Evolutionary conservation across 257 asterid species (phyloP), one percentile per base, ranked within the genome.

Genomic region (Marsdenia floribunda): DNA sequence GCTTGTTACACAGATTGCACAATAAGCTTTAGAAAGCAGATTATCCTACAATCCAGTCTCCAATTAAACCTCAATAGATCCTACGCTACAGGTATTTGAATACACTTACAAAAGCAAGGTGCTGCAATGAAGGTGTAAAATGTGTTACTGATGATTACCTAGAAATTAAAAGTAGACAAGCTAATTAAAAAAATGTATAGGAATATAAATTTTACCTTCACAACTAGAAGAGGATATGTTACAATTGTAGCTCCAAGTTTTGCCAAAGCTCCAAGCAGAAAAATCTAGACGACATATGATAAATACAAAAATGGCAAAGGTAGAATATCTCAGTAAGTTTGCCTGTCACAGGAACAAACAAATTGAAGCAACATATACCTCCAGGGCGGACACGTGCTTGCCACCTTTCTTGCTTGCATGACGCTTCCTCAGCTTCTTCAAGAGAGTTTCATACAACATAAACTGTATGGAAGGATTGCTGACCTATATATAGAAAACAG

Each of bases 241-340:
- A 87, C 85, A 53, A 95, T 89, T n/a, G 99, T 95, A 53, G 98
- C 99, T 76, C 99, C 99, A 77, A 95, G 96, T 88, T 95, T 95
- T 71, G 99, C 99, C 86, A 92, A 72, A 72, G 99, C 99, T 84
- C 99, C 99, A 49, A 95, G 93, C 84, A 95, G 80, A 82, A 95
- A 95, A 84, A 92, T 85, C 99, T 95, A 76, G 59, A 22, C 50
- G 14, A 24, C 59, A 67, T 3, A 26, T 58, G 26, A 58, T 33
- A 38, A 18, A 14, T 21, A 13, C 35, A 40, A 59, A 8, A 73
- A 47, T 7, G 18, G 15, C 21, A 50, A 18, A 50, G 18, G 46
- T 2, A 60, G 12, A 37, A 69, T 4, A 16, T 54, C 16, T 29
- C 26, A 70, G 38, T 14, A 24, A 44, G 14, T 73, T 13, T 44